These are phyloP conservation scores for Penicillium manginii DNA, from an alignment of 495 filamentous ascomycete species.

Conservation along the genomic window DNA sequence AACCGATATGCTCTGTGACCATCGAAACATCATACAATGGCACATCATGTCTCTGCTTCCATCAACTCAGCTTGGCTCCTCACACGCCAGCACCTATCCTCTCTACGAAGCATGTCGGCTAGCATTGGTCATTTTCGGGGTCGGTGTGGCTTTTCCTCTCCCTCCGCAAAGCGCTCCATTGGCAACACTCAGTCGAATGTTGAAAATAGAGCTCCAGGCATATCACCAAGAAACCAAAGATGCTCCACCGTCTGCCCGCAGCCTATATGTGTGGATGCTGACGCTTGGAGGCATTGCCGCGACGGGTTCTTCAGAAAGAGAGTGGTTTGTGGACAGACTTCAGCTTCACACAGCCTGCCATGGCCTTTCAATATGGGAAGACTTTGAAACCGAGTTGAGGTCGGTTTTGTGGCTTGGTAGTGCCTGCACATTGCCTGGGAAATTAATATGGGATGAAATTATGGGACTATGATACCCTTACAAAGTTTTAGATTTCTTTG, in stretches of 20 bases:
- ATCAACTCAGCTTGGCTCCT: slow-evolving; percentile 4
- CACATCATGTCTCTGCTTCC: slow-evolving; percentile 12
- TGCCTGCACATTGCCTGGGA: neutral
- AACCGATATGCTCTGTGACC: slow-evolving; percentile 7
- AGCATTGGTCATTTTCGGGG: neutral
- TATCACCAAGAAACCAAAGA: neutral
- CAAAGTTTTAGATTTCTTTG: neutral
- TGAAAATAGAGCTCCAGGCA: slow-evolving; percentile 1
- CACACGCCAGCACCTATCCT: slow-evolving; percentile 1
- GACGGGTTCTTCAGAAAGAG: neutral
- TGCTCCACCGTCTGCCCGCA: neutral
- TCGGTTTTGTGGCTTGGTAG: slow-evolving; percentile 7
- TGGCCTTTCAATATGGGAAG: neutral
- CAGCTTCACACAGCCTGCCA: neutral
- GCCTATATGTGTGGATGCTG: neutral
- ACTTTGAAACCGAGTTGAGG: neutral
- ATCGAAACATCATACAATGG: slow-evolving; percentile 12
- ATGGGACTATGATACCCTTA: neutral
- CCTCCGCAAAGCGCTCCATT: slow-evolving; percentile 4
- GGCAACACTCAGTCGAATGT: neutral
- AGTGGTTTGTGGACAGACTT: neutral
- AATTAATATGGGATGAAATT: neutral
- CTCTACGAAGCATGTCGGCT: slow-evolving; percentile 3
- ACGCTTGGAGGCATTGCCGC: neutral
- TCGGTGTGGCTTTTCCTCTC: neutral